These are phyloP conservation scores for Sphaceloma murrayae DNA, from an alignment of 2,329 filamentous ascomycete genomes.

Conservation along the genomic window DNA sequence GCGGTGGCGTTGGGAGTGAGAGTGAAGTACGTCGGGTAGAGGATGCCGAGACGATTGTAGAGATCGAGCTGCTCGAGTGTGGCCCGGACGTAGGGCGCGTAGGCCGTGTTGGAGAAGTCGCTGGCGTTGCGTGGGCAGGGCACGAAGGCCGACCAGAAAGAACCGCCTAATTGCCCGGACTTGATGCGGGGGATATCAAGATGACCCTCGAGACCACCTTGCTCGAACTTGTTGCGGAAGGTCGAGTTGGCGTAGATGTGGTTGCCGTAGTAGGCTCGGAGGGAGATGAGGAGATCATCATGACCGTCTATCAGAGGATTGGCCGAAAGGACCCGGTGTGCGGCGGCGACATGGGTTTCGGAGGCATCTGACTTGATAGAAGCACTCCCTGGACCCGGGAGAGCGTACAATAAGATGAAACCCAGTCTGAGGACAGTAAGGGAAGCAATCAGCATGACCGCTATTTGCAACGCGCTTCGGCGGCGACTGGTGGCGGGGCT, in stretches of 20 bases:
- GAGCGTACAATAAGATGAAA: too few relatives aligned
- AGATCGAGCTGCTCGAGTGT: conserved; percentile 71
- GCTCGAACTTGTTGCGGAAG: conserved; percentile 65
- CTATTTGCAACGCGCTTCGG: not conserved
- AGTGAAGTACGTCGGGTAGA: conserved; percentile 63
- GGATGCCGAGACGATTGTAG: conserved; percentile 51
- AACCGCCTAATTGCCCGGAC: conserved; percentile 63
- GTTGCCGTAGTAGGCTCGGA: conserved; percentile 60
- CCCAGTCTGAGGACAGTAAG: not conserved
- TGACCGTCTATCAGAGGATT: conserved; percentile 55
- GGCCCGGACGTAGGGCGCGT: conserved; percentile 54
- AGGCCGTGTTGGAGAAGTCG: conserved; percentile 65
- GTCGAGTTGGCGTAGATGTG: conserved; percentile 56
- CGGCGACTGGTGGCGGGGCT: not conserved
- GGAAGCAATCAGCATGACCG: not conserved
- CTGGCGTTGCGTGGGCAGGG: conserved; percentile 63
- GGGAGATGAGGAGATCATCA: conserved; percentile 70
- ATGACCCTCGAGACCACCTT: conserved; percentile 58
- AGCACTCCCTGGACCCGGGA: too few relatives aligned
- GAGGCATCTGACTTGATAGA: too few relatives aligned
- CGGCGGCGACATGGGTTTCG: not conserved
- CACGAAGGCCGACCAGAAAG: conserved; percentile 88
- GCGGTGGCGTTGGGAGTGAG: conserved; percentile 49
- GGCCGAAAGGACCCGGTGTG: conserved; percentile 5
- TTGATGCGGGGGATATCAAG: conserved; percentile 71